Evolutionary conservation across 75 land plant genomes (phyloP).

Genomic region (Chamaecyparis obtusa): DNA sequence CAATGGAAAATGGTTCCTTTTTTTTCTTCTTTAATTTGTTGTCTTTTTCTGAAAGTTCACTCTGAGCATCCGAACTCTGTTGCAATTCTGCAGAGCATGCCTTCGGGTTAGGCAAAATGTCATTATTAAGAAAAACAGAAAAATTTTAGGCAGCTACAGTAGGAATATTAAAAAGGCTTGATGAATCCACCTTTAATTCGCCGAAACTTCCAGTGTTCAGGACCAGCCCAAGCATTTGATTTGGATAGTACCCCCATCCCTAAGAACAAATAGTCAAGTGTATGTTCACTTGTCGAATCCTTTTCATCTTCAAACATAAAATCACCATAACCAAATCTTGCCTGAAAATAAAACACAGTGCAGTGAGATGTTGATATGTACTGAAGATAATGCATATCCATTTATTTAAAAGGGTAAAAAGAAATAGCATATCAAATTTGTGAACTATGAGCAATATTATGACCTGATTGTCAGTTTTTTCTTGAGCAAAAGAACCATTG

Average conservation of each 20-base stretch:
- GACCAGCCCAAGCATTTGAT: conserved; percentile 92
- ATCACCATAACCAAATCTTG: conserved; percentile 3
- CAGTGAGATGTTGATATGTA: neutral
- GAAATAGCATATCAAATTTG: neutral
- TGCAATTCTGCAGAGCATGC: conserved; percentile 21
- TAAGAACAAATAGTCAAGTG: conserved; percentile 49
- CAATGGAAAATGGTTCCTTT: conserved; percentile 43
- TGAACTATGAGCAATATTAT: neutral
- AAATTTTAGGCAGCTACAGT: neutral
- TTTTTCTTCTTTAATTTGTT: conserved; percentile 57
- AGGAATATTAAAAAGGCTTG: neutral
- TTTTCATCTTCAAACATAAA: conserved; percentile 15
- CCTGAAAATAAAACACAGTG: conserved; percentile 3
- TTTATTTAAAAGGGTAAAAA: neutral
- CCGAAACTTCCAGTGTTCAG: conserved; percentile 89
- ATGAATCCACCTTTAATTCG: conserved; percentile 52
- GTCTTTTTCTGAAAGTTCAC: conserved; percentile 17
- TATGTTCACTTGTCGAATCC: conserved; percentile 24
- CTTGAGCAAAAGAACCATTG: neutral
- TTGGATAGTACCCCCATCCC: conserved; percentile 57
- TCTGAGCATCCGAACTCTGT: conserved; percentile 18
- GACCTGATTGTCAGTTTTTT: conserved; percentile 3
- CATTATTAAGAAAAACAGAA: neutral
- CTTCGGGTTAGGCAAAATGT: neutral
- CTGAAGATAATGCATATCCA: neutral